Base-by-base conservation (phyloP, 192 early-diverging fungal genomes). In the Backusella liffmaniae region DNA sequence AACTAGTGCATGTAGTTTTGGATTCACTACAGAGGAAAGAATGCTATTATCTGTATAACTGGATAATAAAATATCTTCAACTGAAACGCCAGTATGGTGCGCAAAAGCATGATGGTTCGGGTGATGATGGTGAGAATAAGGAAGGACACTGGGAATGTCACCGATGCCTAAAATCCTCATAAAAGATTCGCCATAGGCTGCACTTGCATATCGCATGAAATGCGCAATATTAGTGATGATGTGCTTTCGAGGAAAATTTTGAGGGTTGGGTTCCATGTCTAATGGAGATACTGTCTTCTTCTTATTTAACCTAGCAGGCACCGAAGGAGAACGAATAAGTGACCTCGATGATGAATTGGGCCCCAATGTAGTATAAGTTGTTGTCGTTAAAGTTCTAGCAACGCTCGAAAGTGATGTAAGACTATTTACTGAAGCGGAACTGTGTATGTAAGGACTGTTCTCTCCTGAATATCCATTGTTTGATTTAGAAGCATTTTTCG, bases 21-120 rank as follows among this genome's bases (percentile, higher is more conserved):
- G 51, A 32, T 66, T 65, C 16, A 42, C 51, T 0, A 41, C 39
- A 2, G 65, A 74, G 13, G 35, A 39, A 67, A 88, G 67, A 18
- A 85, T 72, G 13, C 77, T 73, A 23, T 69, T 82, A 56, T 89
- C 84, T 0, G 86, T 88, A 44, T 88, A 85, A 18, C 87, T 89
- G 1, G 94, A 94, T 68, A 94, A 90, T n/a, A 93, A 77, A 15
- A 96, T 90, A 29, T 91, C 90, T 56, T 91, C 85, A 36, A 96
- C 82, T 8, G 90, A 88, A 3, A 91, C 91, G 5, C 89, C 90
- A 2, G 91, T 92, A 73, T 96, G 94, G 42, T 86, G 84, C n/a
- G 96, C 87, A 82, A 94, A 97, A 46, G 92, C 90, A 65, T 89
- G 86, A 73, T 81, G 73, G 42, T 74, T 74, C 9, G 65, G 73